These are phyloP conservation scores for Phytophthora lateralis DNA, from an alignment of 352 stramenopile species.

Conservation along the genomic window DNA sequence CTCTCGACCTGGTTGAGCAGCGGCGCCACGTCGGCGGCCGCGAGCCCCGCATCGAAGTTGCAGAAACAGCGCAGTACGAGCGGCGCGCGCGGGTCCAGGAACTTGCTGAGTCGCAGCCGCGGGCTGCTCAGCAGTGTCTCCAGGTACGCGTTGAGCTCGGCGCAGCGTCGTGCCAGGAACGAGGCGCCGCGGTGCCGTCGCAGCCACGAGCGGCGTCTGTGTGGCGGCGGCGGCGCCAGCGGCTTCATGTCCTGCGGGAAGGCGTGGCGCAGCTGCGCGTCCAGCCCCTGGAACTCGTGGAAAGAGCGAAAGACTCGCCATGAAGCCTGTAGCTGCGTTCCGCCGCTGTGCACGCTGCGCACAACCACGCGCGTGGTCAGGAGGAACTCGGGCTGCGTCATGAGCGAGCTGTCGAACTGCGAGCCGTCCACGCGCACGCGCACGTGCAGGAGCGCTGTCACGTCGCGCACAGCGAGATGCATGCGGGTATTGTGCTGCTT, in stretches of 20 bases:
- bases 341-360: constrained; percentile 60
- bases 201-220: constrained; percentile 67
- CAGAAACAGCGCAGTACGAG: constrained; percentile 81
- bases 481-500: not conserved
- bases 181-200: constrained; percentile 53
- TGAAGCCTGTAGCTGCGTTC: constrained; percentile 53
- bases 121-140: constrained; percentile 38
- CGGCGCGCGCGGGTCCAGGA: constrained; percentile 71
- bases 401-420: constrained; percentile 76
- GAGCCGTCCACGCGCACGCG: constrained; percentile 60
- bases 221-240: constrained; percentile 48
- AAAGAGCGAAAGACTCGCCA: constrained; percentile 78
- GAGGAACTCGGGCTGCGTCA: constrained; percentile 81
- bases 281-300: constrained; percentile 74
- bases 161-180: constrained; percentile 65
- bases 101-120: constrained; percentile 68
- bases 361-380: constrained; percentile 69
- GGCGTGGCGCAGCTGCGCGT: constrained; percentile 66
- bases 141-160: constrained; percentile 76
- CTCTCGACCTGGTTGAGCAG: constrained; percentile 48
- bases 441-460: constrained; percentile 72
- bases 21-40: constrained; percentile 37
- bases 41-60: constrained; percentile 80
- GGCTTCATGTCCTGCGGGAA: constrained; percentile 72
- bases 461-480: constrained; percentile 53